Conservation (phyloP, 1,284 basidiomycete genomes). For the Anthracocystis walkeri region DNA sequence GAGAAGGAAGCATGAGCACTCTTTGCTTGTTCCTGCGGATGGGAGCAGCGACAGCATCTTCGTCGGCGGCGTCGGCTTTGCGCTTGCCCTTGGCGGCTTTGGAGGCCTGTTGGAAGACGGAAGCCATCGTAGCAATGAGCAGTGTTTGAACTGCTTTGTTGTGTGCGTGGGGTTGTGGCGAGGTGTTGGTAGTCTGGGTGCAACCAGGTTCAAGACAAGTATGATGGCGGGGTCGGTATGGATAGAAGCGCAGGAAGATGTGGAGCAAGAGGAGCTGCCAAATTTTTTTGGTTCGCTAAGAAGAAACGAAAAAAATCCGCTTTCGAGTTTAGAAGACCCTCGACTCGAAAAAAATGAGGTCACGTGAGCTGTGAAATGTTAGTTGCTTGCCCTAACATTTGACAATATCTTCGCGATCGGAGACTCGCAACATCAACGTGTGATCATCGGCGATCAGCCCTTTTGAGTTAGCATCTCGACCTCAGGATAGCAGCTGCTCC, state of each 20-base stretch:
- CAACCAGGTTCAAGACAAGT: neutral
- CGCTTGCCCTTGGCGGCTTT: constrained; percentile 55
- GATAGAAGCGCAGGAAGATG: no score
- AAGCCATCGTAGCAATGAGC: constrained; percentile 32
- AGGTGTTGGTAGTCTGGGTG: neutral
- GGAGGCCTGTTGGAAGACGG: constrained; percentile 53
- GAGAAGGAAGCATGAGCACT: constrained; percentile 89
- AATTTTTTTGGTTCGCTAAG: neutral
- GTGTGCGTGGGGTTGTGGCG: neutral
- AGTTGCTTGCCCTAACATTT: no score
- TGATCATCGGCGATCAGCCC: no score
- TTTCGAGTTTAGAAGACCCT: no score
- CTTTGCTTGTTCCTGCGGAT: constrained; percentile 73
- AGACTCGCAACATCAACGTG: no score
- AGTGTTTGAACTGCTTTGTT: neutral
- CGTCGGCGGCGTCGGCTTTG: constrained; percentile 46
- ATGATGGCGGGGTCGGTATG: no score
- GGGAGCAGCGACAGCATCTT: constrained; percentile 17
- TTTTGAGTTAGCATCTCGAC: no score
- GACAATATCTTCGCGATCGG: no score
- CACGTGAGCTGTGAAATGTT: no score
- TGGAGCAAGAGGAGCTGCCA: no score
- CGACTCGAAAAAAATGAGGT: no score
- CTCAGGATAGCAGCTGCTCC: no score
- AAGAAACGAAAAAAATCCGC: neutral